Base-by-base conservation (phyloP, 2,329 filamentous ascomycete genomes). In the Bertia moriformis region DNA sequence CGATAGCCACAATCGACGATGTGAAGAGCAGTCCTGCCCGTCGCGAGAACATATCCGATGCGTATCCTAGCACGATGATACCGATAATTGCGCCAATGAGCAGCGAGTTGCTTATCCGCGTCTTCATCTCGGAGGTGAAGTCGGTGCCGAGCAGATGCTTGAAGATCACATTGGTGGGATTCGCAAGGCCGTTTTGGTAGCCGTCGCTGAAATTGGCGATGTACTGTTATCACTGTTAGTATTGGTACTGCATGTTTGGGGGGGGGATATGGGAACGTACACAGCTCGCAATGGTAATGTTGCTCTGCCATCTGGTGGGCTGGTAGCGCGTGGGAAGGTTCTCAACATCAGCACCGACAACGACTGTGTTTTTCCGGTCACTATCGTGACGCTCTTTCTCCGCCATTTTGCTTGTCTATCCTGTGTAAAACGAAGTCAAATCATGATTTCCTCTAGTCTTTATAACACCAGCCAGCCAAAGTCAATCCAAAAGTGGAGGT, bases 131-230 rank as follows among this genome's bases (percentile, higher is more conserved):
- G 2, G 51, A 45, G 2, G 49, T 39, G 20, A 51, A 54, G 15
- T 46, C 41, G 14, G 44, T 17, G 0, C 50, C 50, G 3, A 54
- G 46, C 2, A 55, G 41, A 14, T 51, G 36, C 19, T 49, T 52
- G 41, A 54, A 54, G 5, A 55, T 51, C 29, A 55, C 47, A 46
- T 55, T 55, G 15, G 52, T 55, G 2, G 51, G 51, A 27, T 55
- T 55, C 10, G 51, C 51, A 18, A 54, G 43, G 13, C 39, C 42
- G 29, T 54, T 54, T 37, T 54, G 51, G 24, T 49, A 53, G 3
- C 51, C 52, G 38, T 54, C 51, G 35, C 50, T 55, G 46, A 55
- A 55, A 35, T 55, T 54, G 39, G 51, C 52, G 20, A 27, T 35
- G 13, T 32, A 35, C 18, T 27, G 15, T n/a, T 18, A 14, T 27